Evolutionary conservation across 2,329 filamentous ascomycete genomes (phyloP).

Genomic region (Thermoascus crustaceus): DNA sequence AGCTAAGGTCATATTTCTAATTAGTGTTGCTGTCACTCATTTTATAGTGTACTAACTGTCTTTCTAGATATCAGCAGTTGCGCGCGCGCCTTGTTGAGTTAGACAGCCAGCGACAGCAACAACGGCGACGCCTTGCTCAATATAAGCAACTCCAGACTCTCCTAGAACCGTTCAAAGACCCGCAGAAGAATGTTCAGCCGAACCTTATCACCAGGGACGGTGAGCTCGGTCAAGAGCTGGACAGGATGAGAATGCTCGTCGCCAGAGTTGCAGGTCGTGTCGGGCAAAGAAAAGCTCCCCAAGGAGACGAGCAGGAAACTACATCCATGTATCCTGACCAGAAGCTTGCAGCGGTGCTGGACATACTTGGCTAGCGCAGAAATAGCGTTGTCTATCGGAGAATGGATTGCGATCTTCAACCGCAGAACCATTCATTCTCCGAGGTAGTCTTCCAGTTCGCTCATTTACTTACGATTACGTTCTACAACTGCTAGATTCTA

Average conservation of each 20-base stretch:
- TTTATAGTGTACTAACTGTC: slow-evolving; percentile 17
- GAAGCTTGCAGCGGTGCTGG: slow-evolving; percentile 31
- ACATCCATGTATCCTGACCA: slow-evolving; percentile 20
- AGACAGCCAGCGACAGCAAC: slow-evolving; percentile 36
- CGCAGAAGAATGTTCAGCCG: slow-evolving; percentile 45
- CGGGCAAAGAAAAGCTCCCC: slow-evolving; percentile 18
- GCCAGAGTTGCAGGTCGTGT: slow-evolving; percentile 35
- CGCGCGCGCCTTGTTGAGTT: slow-evolving; percentile 39
- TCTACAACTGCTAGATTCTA: too few species aligned
- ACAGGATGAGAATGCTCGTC: slow-evolving; percentile 41
- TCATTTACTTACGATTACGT: too few species aligned
- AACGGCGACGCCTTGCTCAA: slow-evolving; percentile 40
- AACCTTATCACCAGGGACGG: slow-evolving; percentile 47
- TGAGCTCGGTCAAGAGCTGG: slow-evolving; percentile 42
- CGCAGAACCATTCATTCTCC: too few species aligned
- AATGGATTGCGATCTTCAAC: too few species aligned
- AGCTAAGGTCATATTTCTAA: slow-evolving; percentile 21
- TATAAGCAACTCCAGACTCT: slow-evolving; percentile 39
- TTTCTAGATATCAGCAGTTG: slow-evolving; percentile 33
- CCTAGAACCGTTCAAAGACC: slow-evolving; percentile 43
- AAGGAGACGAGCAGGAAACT: slow-evolving; percentile 10
- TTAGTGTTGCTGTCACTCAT: slow-evolving; percentile 4
- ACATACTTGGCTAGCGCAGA: slow-evolving; percentile 30
- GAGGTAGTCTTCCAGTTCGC: too few species aligned
- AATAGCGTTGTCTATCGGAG: too few species aligned